Evolutionary conservation across 2,329 filamentous ascomycete genomes (phyloP), one percentile per base, ranked within the genome.

Genomic region (Aureobasidium lini): DNA sequence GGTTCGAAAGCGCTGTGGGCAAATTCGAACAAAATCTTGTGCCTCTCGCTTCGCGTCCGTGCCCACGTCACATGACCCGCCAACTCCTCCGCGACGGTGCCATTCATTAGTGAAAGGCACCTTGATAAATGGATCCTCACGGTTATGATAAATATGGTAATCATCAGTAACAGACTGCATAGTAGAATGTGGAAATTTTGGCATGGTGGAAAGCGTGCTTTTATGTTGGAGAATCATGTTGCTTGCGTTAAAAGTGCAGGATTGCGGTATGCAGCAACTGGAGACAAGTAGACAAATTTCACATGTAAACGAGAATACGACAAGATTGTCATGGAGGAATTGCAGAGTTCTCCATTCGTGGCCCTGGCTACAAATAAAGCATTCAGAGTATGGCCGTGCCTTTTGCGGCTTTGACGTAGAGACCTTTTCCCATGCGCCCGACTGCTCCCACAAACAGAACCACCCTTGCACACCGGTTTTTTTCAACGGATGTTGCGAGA

Each of bases 401-500:
- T 57, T 57, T 57, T 57, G 42, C 43, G 54, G 54, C 54, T 48
- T 32, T 32, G 32, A 34, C 54, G 42, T 37, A 57, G 54, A 57
- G 54, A 40, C 43, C 29, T 47, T 40, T 48, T 57, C 54, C 43
- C 43, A 39, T 57, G 54, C 54, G 43, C 54, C 54, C 54, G 54
- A 57, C 43, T 57, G 54, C 43, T 57, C 54, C 54, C 42, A 57
- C 54, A 57, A 57, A 57, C 37, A 34, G 36, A 48, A 32, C 32
- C 54, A 37, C 32, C 43, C 32, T 39, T 40, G 28, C 43, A 34
- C 43, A 48, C 54, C 54, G 16, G 34, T 39, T 47, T 52, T 50
- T 40, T 60, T 43, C 54, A 28, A 40, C 36, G 15, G 60, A 31
- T 16, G 34, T 47, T 57, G 63, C 63, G 66, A 67, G 54, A 62